Conservation (phyloP, 768 basidiomycete genomes). For the Hydnomerulius pinastri region DNA sequence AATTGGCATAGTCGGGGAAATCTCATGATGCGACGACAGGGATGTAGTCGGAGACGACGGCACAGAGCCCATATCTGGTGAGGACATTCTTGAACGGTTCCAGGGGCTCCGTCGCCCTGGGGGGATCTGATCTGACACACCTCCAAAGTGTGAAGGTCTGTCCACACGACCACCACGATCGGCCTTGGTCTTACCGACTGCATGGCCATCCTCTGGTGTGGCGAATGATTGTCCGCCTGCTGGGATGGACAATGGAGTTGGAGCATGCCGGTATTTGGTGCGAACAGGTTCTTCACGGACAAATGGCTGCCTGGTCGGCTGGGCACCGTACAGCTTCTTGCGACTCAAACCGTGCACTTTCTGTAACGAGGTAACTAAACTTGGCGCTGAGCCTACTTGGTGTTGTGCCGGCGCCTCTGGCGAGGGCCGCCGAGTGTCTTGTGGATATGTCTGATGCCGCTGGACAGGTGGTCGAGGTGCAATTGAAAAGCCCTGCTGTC, state of each 20-base stretch:
- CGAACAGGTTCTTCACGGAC: conserved; percentile 52
- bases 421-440: conserved; percentile 26
- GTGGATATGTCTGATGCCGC: conserved; percentile 31
- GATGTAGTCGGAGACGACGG: conserved; percentile 28
- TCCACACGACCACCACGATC: conserved; percentile 29
- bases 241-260: conserved; percentile 34
- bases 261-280: conserved; percentile 32
- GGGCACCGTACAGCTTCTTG: conserved; percentile 63
- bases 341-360: conserved; percentile 70
- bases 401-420: conserved; percentile 13
- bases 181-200: conserved; percentile 19
- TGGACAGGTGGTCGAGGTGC: conserved; percentile 21
- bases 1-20: conserved; percentile 22
- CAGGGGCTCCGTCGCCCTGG: conserved; percentile 39
- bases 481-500: conserved; percentile 1
- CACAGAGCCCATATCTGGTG: conserved; percentile 22
- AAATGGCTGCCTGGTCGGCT: conserved; percentile 52
- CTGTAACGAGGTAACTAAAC: conserved; percentile 62
- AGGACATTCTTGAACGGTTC: conserved; percentile 7
- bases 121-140: conserved; percentile 15
- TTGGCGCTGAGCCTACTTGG: conserved; percentile 39
- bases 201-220: conserved; percentile 19
- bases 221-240: conserved; percentile 20
- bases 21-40: conserved; percentile 16
- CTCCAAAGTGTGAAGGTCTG: conserved; percentile 12